Conservation (phyloP, 495 filamentous ascomycete species). For the Sporormia fimetaria region DNA sequence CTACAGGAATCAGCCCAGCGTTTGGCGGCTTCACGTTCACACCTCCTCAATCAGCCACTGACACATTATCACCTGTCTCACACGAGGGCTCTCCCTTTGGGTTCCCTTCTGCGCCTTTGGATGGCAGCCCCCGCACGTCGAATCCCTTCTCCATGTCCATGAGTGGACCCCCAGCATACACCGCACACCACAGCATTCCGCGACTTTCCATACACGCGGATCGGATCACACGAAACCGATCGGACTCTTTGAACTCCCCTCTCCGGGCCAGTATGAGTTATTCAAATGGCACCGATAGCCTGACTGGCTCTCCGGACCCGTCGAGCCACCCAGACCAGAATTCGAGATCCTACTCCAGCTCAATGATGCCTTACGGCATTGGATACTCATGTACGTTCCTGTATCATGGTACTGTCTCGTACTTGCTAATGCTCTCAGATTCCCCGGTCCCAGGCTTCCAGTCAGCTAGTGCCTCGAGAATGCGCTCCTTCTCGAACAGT, state of each 20-base stretch:
- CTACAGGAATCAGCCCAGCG: conserved; percentile 49
- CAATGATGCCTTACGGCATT: conserved; percentile 30
- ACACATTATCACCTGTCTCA: conserved; percentile 32
- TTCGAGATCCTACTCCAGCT: conserved; percentile 18
- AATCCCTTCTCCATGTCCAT: conserved; percentile 27
- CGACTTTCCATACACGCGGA: conserved; percentile 30
- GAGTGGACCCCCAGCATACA: conserved; percentile 18
- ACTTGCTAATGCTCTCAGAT: conserved; percentile 20
- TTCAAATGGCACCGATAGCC: conserved; percentile 20
- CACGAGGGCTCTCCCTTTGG: conserved; percentile 25
- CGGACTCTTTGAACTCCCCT: conserved; percentile 29
- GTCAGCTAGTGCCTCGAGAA: conserved; percentile 21
- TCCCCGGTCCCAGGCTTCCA: conserved; percentile 30
- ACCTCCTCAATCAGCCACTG: conserved; percentile 35
- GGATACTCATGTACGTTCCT: conserved; percentile 32
- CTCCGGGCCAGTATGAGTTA: conserved; percentile 34
- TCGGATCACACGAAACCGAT: conserved; percentile 24
- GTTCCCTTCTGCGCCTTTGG: conserved; percentile 21
- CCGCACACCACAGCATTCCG: conserved; percentile 28
- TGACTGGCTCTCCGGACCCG: conserved; percentile 14
- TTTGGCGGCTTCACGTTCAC: conserved; percentile 53
- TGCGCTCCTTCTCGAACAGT: conserved; percentile 28
- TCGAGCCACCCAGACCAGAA: conserved; percentile 10
- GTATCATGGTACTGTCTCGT: background rate
- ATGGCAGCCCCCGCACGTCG: conserved; percentile 20